phyloP scores from a whole-genome alignment of 345 rosid species.

The Hibiscus trionum region DNA sequence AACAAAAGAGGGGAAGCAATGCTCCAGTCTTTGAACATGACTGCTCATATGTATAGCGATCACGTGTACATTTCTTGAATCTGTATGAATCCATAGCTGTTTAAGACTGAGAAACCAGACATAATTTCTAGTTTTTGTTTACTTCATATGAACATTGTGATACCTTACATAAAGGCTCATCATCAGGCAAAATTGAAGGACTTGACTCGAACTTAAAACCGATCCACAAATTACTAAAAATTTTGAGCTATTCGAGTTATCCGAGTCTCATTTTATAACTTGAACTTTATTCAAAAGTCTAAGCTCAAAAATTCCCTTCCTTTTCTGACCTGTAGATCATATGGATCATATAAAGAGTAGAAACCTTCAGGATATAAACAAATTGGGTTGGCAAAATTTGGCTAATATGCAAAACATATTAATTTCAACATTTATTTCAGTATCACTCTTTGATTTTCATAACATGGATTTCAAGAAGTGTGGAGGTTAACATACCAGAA shows the following conservation, averaged over 20 bases:
- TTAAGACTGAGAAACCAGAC: not conserved
- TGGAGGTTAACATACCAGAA: not conserved
- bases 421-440: not conserved
- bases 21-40: slow-evolving; percentile 54
- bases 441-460: not conserved
- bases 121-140: not conserved
- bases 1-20: slow-evolving; percentile 57
- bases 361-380: not conserved
- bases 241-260: no score
- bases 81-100: not conserved
- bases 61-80: slow-evolving; percentile 26
- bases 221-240: no score
- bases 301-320: no score
- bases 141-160: not conserved
- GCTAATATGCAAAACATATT: not conserved
- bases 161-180: not conserved
- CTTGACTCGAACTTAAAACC: no score
- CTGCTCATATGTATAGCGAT: slow-evolving; percentile 51
- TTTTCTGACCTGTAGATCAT: no score
- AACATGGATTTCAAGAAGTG: not conserved
- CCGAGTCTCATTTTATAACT: no score
- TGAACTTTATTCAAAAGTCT: no score
- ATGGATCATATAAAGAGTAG: no score
- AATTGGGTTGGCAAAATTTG: not conserved
- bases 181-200: no score